Evolutionary conservation across 176 grass and related monocot genomes (phyloP), one percentile per base, ranked within the genome.

Genomic region (Raddia guianensis): DNA sequence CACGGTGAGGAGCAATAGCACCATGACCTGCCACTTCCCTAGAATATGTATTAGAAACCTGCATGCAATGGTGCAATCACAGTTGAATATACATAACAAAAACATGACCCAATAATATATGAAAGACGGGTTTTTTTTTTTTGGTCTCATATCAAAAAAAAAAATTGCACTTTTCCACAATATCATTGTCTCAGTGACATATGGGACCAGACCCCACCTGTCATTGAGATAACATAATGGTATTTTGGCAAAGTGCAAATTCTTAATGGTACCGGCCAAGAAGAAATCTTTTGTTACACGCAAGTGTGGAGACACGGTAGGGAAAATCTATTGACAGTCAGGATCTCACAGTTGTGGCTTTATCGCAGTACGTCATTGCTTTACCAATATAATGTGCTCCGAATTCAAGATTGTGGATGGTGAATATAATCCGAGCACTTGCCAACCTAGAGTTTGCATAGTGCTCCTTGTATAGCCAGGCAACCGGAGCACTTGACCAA

Each of bases 361-460:
- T 94, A 61, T 98, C 88, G 19, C 90, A 89, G 54, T 63, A 75
- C 42, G 43, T 44, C 92, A 98, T 92, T 55, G 95, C 92, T 92
- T 80, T 92, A 66, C 88, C 45, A 49, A 98, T 87, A 59, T 92
- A 64, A 77, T 91, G 87, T 32, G 87, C 81, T 59, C 95, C 95
- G 74, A 94, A 98, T 87, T 98, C 92, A 77, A 98, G 95, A 81
- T 98, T 98, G 59, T 98, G 95, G 70, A 98, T 98, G 18, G 95
- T 98, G 69, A 98, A 98, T 59, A 98, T 43, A 73, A 97, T 85
- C 83, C 82, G 90, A 70, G 91, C 79, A 86, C 81, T 88, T 64
- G 70, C 70, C 77, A 92, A 63, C 49, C 74, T 84, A 74, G 82
- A 87, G 45, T 94, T 5, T n/a, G 69, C 83, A 57, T 97, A 97